phyloP scores from a whole-genome alignment of 352 stramenopile genomes.

The Globisporangium viniferum region DNA sequence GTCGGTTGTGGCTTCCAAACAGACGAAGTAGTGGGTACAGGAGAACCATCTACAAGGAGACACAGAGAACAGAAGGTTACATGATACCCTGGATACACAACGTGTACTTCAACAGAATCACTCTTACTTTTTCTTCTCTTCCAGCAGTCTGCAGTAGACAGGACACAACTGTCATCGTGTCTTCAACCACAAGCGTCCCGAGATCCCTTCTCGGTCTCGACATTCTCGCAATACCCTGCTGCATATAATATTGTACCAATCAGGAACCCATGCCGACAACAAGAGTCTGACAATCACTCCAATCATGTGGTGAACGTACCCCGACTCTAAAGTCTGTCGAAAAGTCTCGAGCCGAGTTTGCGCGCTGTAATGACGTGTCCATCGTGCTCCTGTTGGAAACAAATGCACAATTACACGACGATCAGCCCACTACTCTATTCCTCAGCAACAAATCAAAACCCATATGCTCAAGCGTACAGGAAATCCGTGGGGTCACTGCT shows the following conservation, averaged over 20 bases:
- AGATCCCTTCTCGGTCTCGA: constrained; percentile 41
- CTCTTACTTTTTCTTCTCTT: constrained; percentile 63
- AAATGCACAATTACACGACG: neutral
- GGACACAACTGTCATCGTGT: constrained; percentile 69
- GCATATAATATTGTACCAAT: neutral
- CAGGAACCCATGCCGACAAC: neutral
- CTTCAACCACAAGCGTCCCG: constrained; percentile 51
- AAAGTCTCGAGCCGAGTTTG: constrained; percentile 44
- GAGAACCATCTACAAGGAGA: constrained; percentile 39
- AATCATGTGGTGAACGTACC: neutral
- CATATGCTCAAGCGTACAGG: neutral
- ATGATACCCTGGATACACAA: neutral
- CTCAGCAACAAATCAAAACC: neutral
- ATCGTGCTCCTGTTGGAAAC: neutral
- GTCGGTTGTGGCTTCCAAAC: constrained; percentile 54
- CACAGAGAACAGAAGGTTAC: neutral
- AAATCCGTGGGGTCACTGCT: constrained; percentile 14
- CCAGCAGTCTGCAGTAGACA: constrained; percentile 73
- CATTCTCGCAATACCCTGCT: constrained; percentile 18
- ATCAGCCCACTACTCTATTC: neutral
- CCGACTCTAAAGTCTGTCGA: constrained; percentile 33
- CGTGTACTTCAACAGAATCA: neutral
- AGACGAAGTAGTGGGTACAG: constrained; percentile 61
- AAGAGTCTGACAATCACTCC: neutral
- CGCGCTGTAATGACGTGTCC: constrained; percentile 20